Conservation (phyloP, 1,284 basidiomycete species). For the Cystobasidium slooffiae region DNA sequence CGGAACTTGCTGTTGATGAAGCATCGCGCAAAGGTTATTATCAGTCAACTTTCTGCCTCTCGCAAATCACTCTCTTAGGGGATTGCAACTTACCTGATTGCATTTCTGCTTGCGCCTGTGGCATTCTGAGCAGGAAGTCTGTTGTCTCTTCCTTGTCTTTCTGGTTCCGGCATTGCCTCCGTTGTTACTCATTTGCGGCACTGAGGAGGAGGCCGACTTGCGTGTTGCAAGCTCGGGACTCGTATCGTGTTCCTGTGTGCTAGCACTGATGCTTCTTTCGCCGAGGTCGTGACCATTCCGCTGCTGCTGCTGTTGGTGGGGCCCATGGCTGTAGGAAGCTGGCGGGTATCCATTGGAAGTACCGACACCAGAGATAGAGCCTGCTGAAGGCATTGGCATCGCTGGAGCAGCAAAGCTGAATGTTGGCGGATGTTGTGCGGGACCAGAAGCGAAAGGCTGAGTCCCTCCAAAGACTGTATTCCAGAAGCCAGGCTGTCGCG, state of each 20-base stretch:
- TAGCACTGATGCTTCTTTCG: not conserved
- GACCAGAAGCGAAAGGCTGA: not conserved
- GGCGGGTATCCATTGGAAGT: not conserved
- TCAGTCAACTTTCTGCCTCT: not conserved
- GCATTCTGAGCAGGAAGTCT: constrained; percentile 43
- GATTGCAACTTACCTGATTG: constrained; percentile 23
- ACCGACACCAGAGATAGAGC: not conserved
- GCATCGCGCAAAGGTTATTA: not conserved
- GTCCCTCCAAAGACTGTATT: not conserved
- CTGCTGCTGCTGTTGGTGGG: constrained; percentile 2
- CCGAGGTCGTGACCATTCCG: not conserved
- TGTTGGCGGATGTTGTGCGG: not conserved
- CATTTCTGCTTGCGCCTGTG: constrained; percentile 44
- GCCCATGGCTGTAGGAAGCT: not conserved
- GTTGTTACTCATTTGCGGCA: not conserved
- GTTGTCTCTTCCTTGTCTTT: constrained; percentile 37
- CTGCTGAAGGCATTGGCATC: not conserved
- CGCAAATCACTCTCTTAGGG: not conserved
- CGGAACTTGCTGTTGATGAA: constrained; percentile 25
- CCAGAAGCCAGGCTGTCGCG: constrained; percentile 8
- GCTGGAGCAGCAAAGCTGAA: not conserved
- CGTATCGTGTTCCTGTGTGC: not conserved
- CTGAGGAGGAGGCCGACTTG: not conserved
- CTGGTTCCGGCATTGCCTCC: not conserved
- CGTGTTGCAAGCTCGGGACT: not conserved